Base-by-base conservation (phyloP, 2,329 filamentous ascomycete species). In the Plectosphaerella plurivora region DNA sequence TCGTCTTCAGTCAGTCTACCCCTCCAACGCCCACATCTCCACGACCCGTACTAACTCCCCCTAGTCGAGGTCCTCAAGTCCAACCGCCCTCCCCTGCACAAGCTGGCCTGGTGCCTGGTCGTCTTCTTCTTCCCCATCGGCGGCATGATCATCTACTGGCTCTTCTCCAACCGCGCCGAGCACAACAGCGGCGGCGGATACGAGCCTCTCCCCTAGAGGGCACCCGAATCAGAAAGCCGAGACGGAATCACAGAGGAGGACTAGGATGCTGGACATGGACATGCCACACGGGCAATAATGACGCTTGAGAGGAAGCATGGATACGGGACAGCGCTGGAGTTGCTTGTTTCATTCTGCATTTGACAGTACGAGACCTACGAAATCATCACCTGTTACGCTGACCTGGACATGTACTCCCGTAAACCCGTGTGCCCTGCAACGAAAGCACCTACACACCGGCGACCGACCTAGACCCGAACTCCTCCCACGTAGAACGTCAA, bases 61-160 rank as follows among this genome's bases (percentile, higher is more conserved):
- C 18, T 57, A 86, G 83, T 86, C 60, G 83, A 86, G 68, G 78
- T 86, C 57, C 69, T 86, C 53, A 81, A 85, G 67, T 86, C 82
- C 41, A 83, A 78, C 66, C 82, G 83, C 54, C 75, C 82, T 5
- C 68, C 76, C 18, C 64, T 69, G 18, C 71, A 77, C 66, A 87
- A 87, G 71, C 64, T 86, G 3, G 68, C 85, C 28, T 87, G 83
- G 83, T 79, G 74, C 47, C 70, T 86, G 1, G 70, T 84, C 44
- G 81, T 86, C 61, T 86, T 86, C 71, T 66, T 86, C 56, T 85
- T 86, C 70, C 83, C 83, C 4, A 70, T 87, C 47, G 64, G 81
- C 58, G 83, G 83, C 54, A 73, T 84, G 65, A 66, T 84, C 60
- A 68, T 85, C 66, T 87, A 86, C 69, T 86, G 74, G 63, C 68